Evolutionary conservation across 257 asterid species (phyloP).

Genomic region (Salvia miltiorrhiza): DNA sequence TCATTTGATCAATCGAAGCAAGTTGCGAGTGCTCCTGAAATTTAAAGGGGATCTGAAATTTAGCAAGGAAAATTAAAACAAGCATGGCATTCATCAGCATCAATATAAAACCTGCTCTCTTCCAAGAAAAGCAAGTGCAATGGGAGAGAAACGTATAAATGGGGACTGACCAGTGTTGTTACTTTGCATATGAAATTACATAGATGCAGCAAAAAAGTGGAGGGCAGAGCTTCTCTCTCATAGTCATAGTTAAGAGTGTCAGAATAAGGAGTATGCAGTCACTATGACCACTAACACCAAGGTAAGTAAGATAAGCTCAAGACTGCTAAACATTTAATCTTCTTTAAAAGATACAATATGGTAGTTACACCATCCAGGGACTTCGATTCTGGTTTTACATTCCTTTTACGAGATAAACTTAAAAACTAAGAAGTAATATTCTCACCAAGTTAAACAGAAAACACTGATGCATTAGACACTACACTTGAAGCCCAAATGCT

Average conservation of each 20-base stretch:
- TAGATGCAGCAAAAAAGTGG: constrained; percentile 11
- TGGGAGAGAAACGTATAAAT: not conserved
- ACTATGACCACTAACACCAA: not conserved
- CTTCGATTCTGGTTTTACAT: constrained; percentile 3
- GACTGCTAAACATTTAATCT: constrained; percentile 2
- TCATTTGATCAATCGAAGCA: constrained; percentile 66
- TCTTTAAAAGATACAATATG: not conserved
- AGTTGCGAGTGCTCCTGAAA: constrained; percentile 83
- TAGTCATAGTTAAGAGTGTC: not conserved
- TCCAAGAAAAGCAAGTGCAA: constrained; percentile 8
- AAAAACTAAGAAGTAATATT: constrained; percentile 4
- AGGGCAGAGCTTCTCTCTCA: not conserved
- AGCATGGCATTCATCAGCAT: constrained; percentile 17
- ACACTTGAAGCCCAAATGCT: not conserved
- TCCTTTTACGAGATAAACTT: constrained; percentile 2
- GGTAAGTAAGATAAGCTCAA: not conserved
- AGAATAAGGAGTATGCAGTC: constrained; percentile 8
- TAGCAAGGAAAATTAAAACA: constrained; percentile 6
- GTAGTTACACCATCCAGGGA: constrained; percentile 3
- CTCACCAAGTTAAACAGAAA: not conserved
- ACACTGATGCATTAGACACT: constrained; percentile 5
- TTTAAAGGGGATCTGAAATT: constrained; percentile 14
- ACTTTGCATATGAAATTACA: not conserved
- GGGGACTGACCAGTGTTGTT: not conserved
- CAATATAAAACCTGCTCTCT: constrained; percentile 4